Evolutionary conservation across 31 red algal species (phyloP).

Genomic region (Bonnemaisonia californica): DNA sequence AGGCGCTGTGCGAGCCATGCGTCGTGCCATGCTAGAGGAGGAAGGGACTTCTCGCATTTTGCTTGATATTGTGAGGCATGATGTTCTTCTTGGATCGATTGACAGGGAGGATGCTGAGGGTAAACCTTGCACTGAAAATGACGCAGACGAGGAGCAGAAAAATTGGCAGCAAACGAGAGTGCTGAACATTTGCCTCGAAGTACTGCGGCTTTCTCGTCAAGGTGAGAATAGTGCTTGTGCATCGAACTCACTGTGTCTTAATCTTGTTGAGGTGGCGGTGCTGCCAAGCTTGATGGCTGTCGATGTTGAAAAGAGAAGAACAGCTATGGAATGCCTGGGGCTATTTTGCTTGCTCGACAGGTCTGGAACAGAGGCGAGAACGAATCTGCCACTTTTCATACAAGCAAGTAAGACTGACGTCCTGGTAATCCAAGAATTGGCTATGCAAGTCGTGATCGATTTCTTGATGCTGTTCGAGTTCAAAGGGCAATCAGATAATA

Average conservation of each 20-base stretch:
- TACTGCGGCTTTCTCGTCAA: slow-evolving; percentile 26
- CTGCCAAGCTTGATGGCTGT: slow-evolving; percentile 39
- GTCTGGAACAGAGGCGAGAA: slow-evolving; percentile 55
- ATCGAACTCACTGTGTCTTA: slow-evolving; percentile 32
- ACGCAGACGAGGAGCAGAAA: slow-evolving; percentile 9
- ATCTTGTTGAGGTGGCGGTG: slow-evolving; percentile 40
- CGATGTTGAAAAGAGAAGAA: slow-evolving; percentile 34
- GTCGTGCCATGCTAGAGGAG: slow-evolving; percentile 46
- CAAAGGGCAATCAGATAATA: slow-evolving; percentile 2
- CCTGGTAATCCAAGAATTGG: slow-evolving; percentile 52
- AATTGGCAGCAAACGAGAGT: slow-evolving; percentile 38
- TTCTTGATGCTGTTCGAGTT: slow-evolving; percentile 73
- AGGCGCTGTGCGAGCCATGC: slow-evolving; percentile 53
- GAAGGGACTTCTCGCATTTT: slow-evolving; percentile 44
- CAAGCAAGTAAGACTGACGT: slow-evolving; percentile 52
- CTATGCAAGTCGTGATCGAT: slow-evolving; percentile 57
- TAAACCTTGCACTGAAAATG: not conserved
- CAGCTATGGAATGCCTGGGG: slow-evolving; percentile 47
- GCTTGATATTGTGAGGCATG: slow-evolving; percentile 56
- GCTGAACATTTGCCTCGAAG: slow-evolving; percentile 44
- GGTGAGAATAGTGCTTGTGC: slow-evolving; percentile 4
- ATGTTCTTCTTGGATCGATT: slow-evolving; percentile 20
- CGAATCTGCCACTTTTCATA: slow-evolving; percentile 59
- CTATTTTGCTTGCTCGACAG: slow-evolving; percentile 70
- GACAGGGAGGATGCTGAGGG: not conserved